These are phyloP conservation scores for Exophiala phaeomuriformis DNA, from an alignment of 2,329 filamentous ascomycete genomes.

Conservation along the genomic window DNA sequence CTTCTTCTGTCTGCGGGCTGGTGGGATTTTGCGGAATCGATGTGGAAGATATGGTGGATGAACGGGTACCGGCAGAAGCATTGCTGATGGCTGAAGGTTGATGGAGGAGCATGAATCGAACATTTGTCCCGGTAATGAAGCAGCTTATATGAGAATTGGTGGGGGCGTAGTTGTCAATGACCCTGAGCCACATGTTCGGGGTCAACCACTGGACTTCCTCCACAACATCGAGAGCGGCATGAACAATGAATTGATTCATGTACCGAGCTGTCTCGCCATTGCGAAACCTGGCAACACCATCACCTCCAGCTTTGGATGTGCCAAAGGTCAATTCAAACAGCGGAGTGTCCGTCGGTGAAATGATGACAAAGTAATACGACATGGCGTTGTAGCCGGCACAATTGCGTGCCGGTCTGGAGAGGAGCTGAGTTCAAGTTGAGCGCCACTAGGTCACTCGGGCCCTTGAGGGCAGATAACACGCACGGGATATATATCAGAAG, in stretches of 20 bases:
- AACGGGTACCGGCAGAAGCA: conserved; percentile 30
- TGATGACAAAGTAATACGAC: conserved; percentile 98
- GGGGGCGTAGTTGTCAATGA: conserved; percentile 84
- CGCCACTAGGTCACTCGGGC: too few species aligned
- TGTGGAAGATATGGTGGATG: conserved; percentile 43
- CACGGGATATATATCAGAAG: too few species aligned
- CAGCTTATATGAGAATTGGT: conserved; percentile 84
- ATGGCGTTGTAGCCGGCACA: conserved; percentile 42
- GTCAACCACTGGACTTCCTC: conserved; percentile 94
- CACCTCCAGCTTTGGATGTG: conserved; percentile 89
- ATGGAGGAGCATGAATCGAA: conserved; percentile 90
- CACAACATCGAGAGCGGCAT: conserved; percentile 87
- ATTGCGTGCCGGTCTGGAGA: not conserved
- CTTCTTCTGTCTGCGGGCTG: conserved; percentile 86
- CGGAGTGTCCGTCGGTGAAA: conserved; percentile 91
- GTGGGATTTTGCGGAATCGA: conserved; percentile 80
- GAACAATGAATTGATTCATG: conserved; percentile 95
- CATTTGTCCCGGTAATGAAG: conserved; percentile 86
- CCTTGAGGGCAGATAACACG: too few species aligned
- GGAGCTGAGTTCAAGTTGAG: not conserved
- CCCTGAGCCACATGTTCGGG: conserved; percentile 88
- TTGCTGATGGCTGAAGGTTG: conserved; percentile 54
- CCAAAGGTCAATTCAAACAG: conserved; percentile 97
- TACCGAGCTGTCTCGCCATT: conserved; percentile 68
- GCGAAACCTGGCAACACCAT: conserved; percentile 82